phyloP scores from a whole-genome alignment of 2,329 filamentous ascomycete species.

The Kalmusia sp. region DNA sequence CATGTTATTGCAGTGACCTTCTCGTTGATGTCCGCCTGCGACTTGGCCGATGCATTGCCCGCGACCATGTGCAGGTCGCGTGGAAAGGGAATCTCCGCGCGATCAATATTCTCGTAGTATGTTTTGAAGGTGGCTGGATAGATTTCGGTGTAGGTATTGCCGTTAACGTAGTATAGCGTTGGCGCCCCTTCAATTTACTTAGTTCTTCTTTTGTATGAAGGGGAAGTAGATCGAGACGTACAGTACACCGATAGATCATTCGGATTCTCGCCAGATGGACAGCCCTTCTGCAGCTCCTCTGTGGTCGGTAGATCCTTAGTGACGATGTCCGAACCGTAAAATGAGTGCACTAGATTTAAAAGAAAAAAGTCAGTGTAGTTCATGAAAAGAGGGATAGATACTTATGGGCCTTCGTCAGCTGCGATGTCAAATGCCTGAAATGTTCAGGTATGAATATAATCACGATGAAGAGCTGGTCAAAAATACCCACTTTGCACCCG shows the following conservation, averaged over 20 bases:
- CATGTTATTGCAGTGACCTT: slow-evolving; percentile 18
- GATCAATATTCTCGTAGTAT: slow-evolving; percentile 50
- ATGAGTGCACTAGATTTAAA: no score
- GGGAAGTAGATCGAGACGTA: slow-evolving; percentile 14
- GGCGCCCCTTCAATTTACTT: slow-evolving; percentile 42
- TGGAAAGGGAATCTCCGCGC: slow-evolving; percentile 52
- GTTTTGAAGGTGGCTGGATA: slow-evolving; percentile 49
- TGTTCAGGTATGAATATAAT: no score
- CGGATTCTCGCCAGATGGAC: slow-evolving; percentile 51
- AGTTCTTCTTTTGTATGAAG: not conserved
- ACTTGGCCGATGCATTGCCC: slow-evolving; percentile 42
- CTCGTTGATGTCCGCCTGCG: slow-evolving; percentile 31
- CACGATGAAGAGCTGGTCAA: no score
- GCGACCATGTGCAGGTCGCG: slow-evolving; percentile 48
- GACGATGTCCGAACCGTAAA: slow-evolving; percentile 49
- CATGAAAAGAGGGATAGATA: no score
- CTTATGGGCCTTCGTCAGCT: no score
- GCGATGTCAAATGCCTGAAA: no score
- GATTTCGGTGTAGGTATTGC: slow-evolving; percentile 39
- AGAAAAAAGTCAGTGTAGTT: no score
- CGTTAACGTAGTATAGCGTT: slow-evolving; percentile 46
- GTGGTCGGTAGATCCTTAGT: slow-evolving; percentile 43
- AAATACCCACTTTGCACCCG: no score
- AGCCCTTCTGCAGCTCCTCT: slow-evolving; percentile 48
- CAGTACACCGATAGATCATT: slow-evolving; percentile 55